Conservation (phyloP, 768 basidiomycete genomes). For the Boletus vermiculosoides region DNA sequence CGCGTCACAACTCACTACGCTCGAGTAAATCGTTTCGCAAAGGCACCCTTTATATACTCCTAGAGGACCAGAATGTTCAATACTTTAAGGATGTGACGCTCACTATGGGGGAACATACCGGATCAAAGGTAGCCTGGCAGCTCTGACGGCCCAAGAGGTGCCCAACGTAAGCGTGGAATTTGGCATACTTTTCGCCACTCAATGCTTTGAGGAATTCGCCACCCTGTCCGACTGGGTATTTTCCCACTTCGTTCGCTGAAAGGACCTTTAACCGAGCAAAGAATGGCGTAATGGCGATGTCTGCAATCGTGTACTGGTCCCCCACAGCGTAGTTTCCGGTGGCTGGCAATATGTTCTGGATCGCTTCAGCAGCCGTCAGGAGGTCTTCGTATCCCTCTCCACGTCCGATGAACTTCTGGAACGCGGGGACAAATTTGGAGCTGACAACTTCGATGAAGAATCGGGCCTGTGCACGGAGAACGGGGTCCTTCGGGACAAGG, state of each 20-base stretch:
- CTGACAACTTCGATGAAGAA: conserved; percentile 60
- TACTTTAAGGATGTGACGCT: too few relatives aligned
- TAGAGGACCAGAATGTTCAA: not conserved
- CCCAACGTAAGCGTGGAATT: conserved; percentile 47
- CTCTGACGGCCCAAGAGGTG: conserved; percentile 52
- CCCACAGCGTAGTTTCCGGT: conserved; percentile 39
- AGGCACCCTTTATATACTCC: conserved; percentile 11
- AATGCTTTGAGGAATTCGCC: conserved; percentile 42
- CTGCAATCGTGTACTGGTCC: conserved; percentile 49
- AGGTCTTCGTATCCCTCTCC: conserved; percentile 44
- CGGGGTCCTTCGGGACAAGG: conserved; percentile 55
- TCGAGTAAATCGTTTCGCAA: conserved; percentile 4
- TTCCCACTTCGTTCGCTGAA: conserved; percentile 51
- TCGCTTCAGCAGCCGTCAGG: conserved; percentile 41
- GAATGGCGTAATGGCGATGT: conserved; percentile 60
- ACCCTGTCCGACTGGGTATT: conserved; percentile 49
- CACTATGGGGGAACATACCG: conserved; percentile 37
- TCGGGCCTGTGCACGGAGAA: conserved; percentile 55
- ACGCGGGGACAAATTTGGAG: conserved; percentile 44
- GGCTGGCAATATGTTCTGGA: conserved; percentile 51
- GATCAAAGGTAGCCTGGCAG: conserved; percentile 52
- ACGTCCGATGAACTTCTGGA: conserved; percentile 34
- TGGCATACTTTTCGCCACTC: conserved; percentile 42
- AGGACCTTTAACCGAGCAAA: conserved; percentile 49
- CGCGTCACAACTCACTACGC: not conserved